Conservation (phyloP, 495 filamentous ascomycete genomes). For the Amphirosellinia nigrospora region DNA sequence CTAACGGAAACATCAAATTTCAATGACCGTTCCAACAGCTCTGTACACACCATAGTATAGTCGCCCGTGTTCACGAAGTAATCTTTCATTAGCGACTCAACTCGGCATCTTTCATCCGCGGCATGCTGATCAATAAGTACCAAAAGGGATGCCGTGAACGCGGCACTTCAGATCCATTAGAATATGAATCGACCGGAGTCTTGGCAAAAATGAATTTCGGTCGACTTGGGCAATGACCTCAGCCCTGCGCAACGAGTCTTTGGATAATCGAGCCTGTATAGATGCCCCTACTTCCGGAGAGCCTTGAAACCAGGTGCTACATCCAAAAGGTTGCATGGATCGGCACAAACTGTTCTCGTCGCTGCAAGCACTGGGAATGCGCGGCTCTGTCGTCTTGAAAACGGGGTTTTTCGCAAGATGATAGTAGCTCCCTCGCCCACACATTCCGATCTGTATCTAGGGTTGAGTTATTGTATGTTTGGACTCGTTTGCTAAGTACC, state of each 20-base stretch:
- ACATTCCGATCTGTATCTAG: slow-evolving; percentile 29
- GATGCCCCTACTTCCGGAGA: slow-evolving; percentile 17
- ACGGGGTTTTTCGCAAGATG: slow-evolving; percentile 47
- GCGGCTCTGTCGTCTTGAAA: slow-evolving; percentile 45
- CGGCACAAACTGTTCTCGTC: slow-evolving; percentile 33
- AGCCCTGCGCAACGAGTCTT: slow-evolving; percentile 64
- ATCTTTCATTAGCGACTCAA: slow-evolving; percentile 67
- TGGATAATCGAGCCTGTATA: slow-evolving; percentile 66
- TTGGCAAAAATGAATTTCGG: slow-evolving; percentile 85
- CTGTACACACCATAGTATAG: slow-evolving; percentile 21
- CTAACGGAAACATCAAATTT: slow-evolving; percentile 63
- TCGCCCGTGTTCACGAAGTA: slow-evolving; percentile 41
- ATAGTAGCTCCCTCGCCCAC: slow-evolving; percentile 50
- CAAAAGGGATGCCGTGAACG: slow-evolving; percentile 47
- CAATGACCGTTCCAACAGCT: slow-evolving; percentile 57
- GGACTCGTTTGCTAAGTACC: slow-evolving; percentile 9
- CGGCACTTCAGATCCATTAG: slow-evolving; percentile 4
- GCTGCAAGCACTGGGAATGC: slow-evolving; percentile 44
- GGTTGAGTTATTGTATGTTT: slow-evolving; percentile 23
- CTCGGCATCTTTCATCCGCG: slow-evolving; percentile 84
- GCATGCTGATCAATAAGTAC: slow-evolving; percentile 94
- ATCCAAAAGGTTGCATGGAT: slow-evolving; percentile 36
- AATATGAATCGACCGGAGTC: slow-evolving; percentile 39
- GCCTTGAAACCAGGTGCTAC: slow-evolving; percentile 19
- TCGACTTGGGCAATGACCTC: slow-evolving; percentile 84